Base-by-base conservation (phyloP, 2,329 filamentous ascomycete species). In the Aspergillus sp. region DNA sequence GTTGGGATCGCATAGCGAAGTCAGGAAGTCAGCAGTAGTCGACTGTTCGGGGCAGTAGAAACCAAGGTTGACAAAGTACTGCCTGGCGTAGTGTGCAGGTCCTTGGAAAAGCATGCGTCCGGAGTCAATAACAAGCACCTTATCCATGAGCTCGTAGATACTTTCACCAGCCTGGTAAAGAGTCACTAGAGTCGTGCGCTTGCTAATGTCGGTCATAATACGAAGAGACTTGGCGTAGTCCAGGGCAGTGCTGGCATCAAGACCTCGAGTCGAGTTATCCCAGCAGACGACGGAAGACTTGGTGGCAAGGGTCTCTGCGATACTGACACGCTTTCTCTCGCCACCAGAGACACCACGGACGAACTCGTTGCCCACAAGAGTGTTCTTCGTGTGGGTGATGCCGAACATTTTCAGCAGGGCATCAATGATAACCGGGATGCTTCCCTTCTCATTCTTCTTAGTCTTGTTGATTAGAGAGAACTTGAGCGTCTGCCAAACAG, bases 241-340 rank as follows among this genome's bases (percentile, higher is more conserved):
- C 4, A 93, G 79, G 4, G 90, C 90, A 0, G 90, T 93, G 1
- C 87, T 90, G 1, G 89, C 87, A 68, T 95, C 90, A 0, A 93
- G 78, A n/a, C 90, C 90, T 48, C 90, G 81, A 0, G 90, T 93
- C 0, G 85, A 88, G 71, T 93, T 93, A 65, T 93, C 90, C 88
- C 89, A 93, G 61, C 87, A 88, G 35, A 90, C 85, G 1, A 93
- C 87, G 0, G 87, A 86, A 0, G 86, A 86, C 71, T 90, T 88
- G 6, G 88, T 88, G 4, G 89, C 87, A 21, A 93, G 75, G 0
- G 88, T 90, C 73, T 93, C 90, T 1, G 89, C 88, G 62, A 93
- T 91, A 21, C 86, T 88, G 8, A 91, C 90, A 68, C 90, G 87
- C 72, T 93, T 93, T 39, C 90, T 79, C 75, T 95, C 90, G 57